phyloP scores from a whole-genome alignment of 495 filamentous ascomycete genomes.

The Aspergillus nidulans region DNA sequence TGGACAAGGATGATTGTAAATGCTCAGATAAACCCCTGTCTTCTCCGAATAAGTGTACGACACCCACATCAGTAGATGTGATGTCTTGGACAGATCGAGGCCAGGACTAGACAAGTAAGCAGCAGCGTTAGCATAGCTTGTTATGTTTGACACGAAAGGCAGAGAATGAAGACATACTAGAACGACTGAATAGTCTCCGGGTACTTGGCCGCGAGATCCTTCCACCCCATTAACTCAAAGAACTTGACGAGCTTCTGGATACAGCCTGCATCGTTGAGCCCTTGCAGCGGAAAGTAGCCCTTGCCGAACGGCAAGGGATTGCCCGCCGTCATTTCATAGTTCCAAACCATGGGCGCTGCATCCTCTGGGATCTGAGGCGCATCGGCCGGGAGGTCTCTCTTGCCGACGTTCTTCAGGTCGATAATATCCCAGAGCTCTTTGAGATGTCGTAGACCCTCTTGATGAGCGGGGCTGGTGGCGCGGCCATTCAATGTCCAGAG shows the following conservation, averaged over 20 bases:
- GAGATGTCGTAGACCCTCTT: not conserved
- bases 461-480: not conserved
- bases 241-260: not conserved
- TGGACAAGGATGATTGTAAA: not conserved
- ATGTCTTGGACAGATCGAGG: not conserved
- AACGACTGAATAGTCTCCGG: not conserved
- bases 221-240: not conserved
- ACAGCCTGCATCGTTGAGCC: not conserved
- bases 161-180: not conserved
- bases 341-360: not conserved
- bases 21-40: not conserved
- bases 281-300: not conserved
- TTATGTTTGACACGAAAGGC: no score
- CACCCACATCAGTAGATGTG: not conserved
- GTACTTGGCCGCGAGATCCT: not conserved
- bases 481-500: not conserved
- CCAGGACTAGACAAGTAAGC: not conserved
- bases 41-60: not conserved
- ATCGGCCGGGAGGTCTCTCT: not conserved
- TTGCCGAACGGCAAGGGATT: not conserved
- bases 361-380: not conserved
- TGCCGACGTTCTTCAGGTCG: not conserved
- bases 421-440: not conserved
- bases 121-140: not conserved
- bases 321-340: not conserved